Conservation (phyloP, 73 alveolate species). For the Halteria grandinella region DNA sequence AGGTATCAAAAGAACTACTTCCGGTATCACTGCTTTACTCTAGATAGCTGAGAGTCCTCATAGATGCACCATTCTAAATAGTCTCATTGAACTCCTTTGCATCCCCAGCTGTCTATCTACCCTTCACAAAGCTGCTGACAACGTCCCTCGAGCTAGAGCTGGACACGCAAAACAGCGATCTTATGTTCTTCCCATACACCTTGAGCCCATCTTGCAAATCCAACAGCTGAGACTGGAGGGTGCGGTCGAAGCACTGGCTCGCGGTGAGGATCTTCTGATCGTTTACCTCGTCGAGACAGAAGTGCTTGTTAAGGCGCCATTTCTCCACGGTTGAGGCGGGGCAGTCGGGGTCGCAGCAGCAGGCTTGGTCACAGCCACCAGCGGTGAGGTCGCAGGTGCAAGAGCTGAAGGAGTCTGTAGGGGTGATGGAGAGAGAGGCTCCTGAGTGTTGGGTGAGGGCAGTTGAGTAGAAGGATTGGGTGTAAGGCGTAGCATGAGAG, state of each 20-base stretch:
- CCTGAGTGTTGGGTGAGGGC: no score
- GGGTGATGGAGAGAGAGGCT: constrained; percentile 2
- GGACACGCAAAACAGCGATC: constrained; percentile 38
- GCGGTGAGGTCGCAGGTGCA: constrained; percentile 47
- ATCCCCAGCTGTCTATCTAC: neutral
- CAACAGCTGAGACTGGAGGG: neutral
- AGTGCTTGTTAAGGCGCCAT: constrained; percentile 29
- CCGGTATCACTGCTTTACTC: neutral
- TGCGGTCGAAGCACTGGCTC: constrained; percentile 39
- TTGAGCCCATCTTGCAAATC: constrained; percentile 38
- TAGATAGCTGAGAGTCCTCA: neutral
- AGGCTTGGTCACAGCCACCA: constrained; percentile 38
- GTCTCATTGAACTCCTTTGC: constrained; percentile 18
- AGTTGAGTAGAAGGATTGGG: no score
- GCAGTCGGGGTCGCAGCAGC: constrained; percentile 51
- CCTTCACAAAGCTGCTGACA: constrained; percentile 5
- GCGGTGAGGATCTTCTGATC: neutral
- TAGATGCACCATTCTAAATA: neutral
- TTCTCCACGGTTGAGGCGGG: constrained; percentile 21
- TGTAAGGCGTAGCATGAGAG: no score
- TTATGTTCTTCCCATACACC: constrained; percentile 45
- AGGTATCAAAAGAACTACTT: neutral
- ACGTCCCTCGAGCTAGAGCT: constrained; percentile 33
- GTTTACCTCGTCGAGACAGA: constrained; percentile 26
- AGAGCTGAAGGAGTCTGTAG: constrained; percentile 30